Evolutionary conservation across 192 early-diverging fungal genomes (phyloP), one percentile per base, ranked within the genome.

Genomic region (Umbelopsis sp.): DNA sequence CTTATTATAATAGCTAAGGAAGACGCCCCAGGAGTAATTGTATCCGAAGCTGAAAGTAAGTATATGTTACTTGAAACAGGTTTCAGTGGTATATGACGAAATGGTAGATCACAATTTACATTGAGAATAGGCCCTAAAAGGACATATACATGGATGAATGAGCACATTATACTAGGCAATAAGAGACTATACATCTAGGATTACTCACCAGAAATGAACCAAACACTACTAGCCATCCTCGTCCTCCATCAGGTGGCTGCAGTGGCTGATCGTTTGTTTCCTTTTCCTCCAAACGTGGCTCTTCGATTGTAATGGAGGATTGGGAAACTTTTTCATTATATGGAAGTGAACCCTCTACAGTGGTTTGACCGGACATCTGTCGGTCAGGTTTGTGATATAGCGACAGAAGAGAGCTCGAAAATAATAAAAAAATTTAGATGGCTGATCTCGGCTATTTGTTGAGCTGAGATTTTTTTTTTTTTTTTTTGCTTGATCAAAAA

Each of bases 21-120:
- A 85, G 0, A 85, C 73, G 0, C 84, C 84, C 78, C 78, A 85
- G 2, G 79, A 80, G 45, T 84, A 84, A 74, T 78, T 73, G 43
- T 82, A 74, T 10, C 84, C 84, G 12, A 85, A 74, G 56, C 83
- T 81, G 12, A 71, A 68, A 66, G 68, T 78, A 45, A 12, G 0
- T n/a, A 21, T 10, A 26, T 2, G 25, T 51, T 38, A 20, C n/a
- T 41, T 41, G 52, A 59, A 41, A 47, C 41, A 22, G 7, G 31
- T 32, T 34, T 32, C 25, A 16, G 16, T 26, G 5, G 3, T 26
- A 4, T 59, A 34, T n/a, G 24, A 26, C 20, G 25, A 25, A 31
- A 25, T n/a, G n/a, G n/a, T n/a, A n/a, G n/a, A 25, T 21, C 7
- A 2, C 21, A 17, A 45, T 47, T 32, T 70, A 75, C 74, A 75